Conservation (phyloP, 2,329 filamentous ascomycete genomes). For the Fusarium sp. region DNA sequence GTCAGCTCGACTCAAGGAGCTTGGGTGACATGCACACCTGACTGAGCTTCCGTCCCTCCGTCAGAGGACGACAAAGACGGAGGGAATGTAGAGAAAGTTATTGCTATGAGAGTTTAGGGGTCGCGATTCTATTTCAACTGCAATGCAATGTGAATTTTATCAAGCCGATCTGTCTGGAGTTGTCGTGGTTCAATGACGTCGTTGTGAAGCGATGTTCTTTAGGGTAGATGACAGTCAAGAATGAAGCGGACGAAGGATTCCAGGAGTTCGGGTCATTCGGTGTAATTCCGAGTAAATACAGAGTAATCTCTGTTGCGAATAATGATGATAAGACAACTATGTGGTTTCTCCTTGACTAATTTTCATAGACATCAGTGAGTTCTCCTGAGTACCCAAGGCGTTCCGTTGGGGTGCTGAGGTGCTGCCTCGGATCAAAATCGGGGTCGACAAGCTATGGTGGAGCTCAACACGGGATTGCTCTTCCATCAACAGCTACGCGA, state of each 20-base stretch:
- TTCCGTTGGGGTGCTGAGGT: not conserved
- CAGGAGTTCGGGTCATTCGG: not conserved
- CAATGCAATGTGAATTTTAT: not conserved
- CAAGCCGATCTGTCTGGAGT: not conserved
- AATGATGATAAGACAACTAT: not conserved
- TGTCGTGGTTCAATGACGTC: constrained; percentile 26
- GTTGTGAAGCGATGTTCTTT: not conserved
- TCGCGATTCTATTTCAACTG: constrained; percentile 7
- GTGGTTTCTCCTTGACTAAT: not conserved
- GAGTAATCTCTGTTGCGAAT: not conserved
- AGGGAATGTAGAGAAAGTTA: not conserved
- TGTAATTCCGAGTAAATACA: not conserved
- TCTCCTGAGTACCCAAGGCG: not conserved
- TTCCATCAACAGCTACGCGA: not conserved
- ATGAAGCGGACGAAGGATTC: not conserved
- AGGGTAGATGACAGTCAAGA: constrained; percentile 18
- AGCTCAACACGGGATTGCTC: not conserved
- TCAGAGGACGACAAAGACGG: not conserved
- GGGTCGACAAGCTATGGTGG: not conserved
- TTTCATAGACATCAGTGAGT: not conserved
- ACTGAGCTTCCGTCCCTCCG: not conserved
- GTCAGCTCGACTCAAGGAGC: constrained; percentile 34
- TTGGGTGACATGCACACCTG: constrained; percentile 35
- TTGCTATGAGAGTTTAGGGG: not conserved
- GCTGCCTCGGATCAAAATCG: not conserved